Base-by-base conservation (phyloP, 768 basidiomycete genomes). In the Auriscalpium orientale region DNA sequence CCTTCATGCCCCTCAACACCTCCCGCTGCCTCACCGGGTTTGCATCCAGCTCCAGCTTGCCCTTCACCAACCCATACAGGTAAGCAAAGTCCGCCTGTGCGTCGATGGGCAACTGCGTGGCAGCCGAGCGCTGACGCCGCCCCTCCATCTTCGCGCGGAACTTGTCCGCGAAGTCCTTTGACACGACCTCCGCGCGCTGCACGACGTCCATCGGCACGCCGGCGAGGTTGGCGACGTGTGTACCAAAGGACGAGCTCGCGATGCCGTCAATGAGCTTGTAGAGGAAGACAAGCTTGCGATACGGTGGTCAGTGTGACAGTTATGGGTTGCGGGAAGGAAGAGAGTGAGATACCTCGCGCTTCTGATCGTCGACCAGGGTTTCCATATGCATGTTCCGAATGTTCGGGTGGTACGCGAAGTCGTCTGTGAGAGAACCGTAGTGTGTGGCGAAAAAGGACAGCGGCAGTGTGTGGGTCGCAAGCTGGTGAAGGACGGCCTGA, bases 391-490 rank as follows among this genome's bases (percentile, higher is more conserved):
- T 95, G 54, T 86, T 90, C 55, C 91, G 78, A 62, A 98, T 89
- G 65, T 95, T 97, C 1, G 91, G 89, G 66, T 95, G 91, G 63
- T 92, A 91, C 2, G 80, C 79, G 67, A 89, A 98, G 67, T 98
- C 95, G 63, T 97, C 91, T 8, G 95, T 97, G 45, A 98, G 76
- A 1, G 93, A 90, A 3, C 93, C 93, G 62, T 98, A 99, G 70
- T 99, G 97, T 0, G 97, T 99, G 37, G 97, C 95, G 65, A 99
- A 99, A 76, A 98, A 97, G 2, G 91, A 87, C 28, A 98, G 73
- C 11, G 95, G 87, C 5, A 97, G 74, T 0, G 91, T 94, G 64
- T 91, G 91, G 0, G 95, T 97, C 1, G 97, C 92, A 15, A 99
- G 79, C 66, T 95, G 84, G 68, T 99, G 97, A 18, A 98, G 70